Base-by-base conservation (phyloP, 1,284 basidiomycete genomes). In the Moesziomyces sp. region DNA sequence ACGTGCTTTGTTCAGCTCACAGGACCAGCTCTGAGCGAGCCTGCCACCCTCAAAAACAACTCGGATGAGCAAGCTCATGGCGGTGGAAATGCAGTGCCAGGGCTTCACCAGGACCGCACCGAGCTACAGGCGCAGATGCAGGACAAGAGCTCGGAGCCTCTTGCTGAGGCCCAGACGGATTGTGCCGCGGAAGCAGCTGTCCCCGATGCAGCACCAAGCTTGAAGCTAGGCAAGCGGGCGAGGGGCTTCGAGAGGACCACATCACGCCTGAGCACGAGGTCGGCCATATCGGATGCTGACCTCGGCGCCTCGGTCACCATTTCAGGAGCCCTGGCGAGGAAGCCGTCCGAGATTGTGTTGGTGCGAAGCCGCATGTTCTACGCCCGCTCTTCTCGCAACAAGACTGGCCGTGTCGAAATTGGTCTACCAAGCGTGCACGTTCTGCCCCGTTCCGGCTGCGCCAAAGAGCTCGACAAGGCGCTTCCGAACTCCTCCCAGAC, bases 1-100 rank as follows among this genome's bases (percentile, higher is more conserved):
- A 89, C 88, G n/a, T 94, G 91, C 78, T 87, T 91, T 16, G 91
- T 90, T 66, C 93, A 95, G 83, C 82, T 94, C 62, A 89, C 90
- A 0, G 93, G 93, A 3, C 86, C 87, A 35, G 89, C 91, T 2
- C 79, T 94, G 11, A 85, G 89, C 18, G 86, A 89, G 52, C 49
- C 28, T 9, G 9, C 63, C 1, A 8, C 52, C 13, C 30, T 13
- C 30, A 33, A 33, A 33, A 33, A 10, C 3, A 33, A 5, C 13
- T 33, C 11, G 30, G 30, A 33, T 13, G 13, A 33, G 13, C 30
- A 33, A 33, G 30, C 30, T 10, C 30, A 10, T 13, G 3, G 13
- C 30, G 10, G 30, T 33, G 30, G 10, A 11, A 33, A 33, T 13
- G 28, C 42, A 5, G 28, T n/a, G 42, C 33, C 42, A 56, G 69